Evolutionary conservation across 2,329 filamentous ascomycete genomes (phyloP), one percentile per base, ranked within the genome.

Genomic region (Knufia petricola): DNA sequence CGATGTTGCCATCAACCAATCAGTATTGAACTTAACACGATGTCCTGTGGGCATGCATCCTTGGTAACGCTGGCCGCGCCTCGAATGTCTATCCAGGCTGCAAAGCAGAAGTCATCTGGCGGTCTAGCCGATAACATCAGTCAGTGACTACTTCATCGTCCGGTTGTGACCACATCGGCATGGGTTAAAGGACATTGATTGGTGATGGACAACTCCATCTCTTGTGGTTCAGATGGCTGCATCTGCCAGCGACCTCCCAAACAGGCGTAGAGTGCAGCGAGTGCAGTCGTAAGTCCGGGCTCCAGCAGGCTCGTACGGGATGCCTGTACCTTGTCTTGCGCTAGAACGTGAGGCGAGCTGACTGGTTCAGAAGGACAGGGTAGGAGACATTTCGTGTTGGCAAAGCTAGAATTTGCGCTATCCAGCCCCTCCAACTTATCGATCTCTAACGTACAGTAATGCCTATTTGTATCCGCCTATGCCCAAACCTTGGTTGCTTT

Each of bases 341-440:
- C 19, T 24, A 45, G 19, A 19, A n/a, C n/a, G 36, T 20, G 43
- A 19, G 20, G 30, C 28, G 34, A 17, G 28, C 30, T 46, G 30
- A 46, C 12, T 47, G 44, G 44, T 32, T 30, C 8, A 46, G 31
- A 13, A 36, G 10, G 31, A 23, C 17, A 39, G 15, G 17, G 36
- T 7, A 41, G 39, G 24, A 12, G 28, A 42, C 19, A 20, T 15
- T 38, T 26, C n/a, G 24, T n/a, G 17, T 24, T 38, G 44, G 32
- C 26, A 21, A 32, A 26, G 19, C 21, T 38, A 47, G 34, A 47
- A 8, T 39, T 38, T 15, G 23, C 44, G 34, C 44, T 28, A 47
- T 38, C n/a, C 30, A 37, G 43, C 19, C 44, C 34, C 19, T 21
- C 44, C 44, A 38, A 39, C 21, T 47, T 30, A 38, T 39, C 12